These are phyloP conservation scores for Thelonectria olida DNA, from an alignment of 2,329 filamentous ascomycete species.

Conservation along the genomic window DNA sequence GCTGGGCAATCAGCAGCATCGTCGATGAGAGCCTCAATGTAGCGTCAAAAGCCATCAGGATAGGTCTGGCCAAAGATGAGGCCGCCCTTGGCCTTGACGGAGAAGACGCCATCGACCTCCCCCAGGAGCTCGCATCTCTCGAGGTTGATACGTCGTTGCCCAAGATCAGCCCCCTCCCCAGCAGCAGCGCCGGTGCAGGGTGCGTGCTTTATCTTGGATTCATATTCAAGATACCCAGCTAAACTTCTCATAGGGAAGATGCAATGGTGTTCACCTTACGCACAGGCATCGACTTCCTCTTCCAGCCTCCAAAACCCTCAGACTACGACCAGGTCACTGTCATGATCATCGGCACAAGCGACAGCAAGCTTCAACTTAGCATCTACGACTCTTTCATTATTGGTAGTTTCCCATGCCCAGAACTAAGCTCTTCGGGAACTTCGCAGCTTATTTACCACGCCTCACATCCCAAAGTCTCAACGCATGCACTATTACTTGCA, in stretches of 20 bases:
- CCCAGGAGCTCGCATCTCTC: slow-evolving; percentile 75
- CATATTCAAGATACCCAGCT: not conserved
- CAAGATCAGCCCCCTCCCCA: slow-evolving; percentile 76
- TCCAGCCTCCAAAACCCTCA: slow-evolving; percentile 68
- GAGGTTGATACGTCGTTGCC: slow-evolving; percentile 81
- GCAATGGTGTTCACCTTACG: slow-evolving; percentile 74
- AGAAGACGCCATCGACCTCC: slow-evolving; percentile 62
- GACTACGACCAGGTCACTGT: slow-evolving; percentile 81
- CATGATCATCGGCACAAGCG: slow-evolving; percentile 76
- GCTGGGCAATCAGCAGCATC: slow-evolving; percentile 59
- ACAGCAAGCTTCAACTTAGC: slow-evolving; percentile 78
- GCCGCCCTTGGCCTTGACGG: slow-evolving; percentile 7
- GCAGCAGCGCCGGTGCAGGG: slow-evolving; percentile 68
- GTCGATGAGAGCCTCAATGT: slow-evolving; percentile 40
- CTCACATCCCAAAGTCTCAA: slow-evolving; percentile 78
- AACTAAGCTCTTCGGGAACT: slow-evolving; percentile 37
- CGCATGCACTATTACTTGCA: slow-evolving; percentile 74
- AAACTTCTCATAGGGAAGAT: slow-evolving; percentile 52
- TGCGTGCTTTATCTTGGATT: slow-evolving; percentile 43
- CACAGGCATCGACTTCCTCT: slow-evolving; percentile 74
- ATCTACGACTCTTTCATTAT: slow-evolving; percentile 89
- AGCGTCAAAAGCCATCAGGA: slow-evolving; percentile 21
- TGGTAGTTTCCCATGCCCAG: slow-evolving; percentile 67
- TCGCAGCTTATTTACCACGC: slow-evolving; percentile 66
- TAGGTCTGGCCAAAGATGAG: slow-evolving; percentile 24